Conservation (phyloP, 306 rosid genomes). For the Quercus glauca region DNA sequence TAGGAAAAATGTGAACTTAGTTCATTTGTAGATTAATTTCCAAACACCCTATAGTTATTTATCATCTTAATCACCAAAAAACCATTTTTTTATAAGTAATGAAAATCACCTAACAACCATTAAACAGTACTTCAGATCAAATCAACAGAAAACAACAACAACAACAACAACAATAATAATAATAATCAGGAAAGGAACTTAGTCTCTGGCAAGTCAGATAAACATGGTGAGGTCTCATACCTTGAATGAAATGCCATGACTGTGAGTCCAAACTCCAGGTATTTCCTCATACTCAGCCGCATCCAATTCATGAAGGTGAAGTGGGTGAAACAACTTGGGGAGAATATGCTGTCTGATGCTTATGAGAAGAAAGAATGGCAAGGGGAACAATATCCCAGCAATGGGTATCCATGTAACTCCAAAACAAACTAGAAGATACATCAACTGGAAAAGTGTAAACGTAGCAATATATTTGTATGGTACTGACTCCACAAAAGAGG, state of each 20-base stretch:
- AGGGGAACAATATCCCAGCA: constrained; percentile 81
- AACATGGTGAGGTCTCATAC: constrained; percentile 24
- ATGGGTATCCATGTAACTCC: constrained; percentile 88
- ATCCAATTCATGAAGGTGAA: constrained; percentile 63
- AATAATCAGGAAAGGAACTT: too few species aligned
- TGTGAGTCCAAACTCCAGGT: constrained; percentile 35
- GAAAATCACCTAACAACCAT: too few species aligned
- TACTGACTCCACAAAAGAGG: constrained; percentile 76
- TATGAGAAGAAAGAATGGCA: constrained; percentile 73
- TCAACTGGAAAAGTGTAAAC: constrained; percentile 67
- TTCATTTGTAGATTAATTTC: too few species aligned
- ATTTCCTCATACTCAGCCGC: constrained; percentile 85
- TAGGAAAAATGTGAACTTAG: too few species aligned
- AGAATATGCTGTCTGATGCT: constrained; percentile 65
- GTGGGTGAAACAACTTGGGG: constrained; percentile 58
- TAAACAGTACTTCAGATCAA: too few species aligned
- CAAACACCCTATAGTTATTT: too few species aligned
- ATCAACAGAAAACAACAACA: too few species aligned
- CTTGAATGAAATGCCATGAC: constrained; percentile 30
- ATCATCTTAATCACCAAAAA: too few species aligned
- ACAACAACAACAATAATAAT: too few species aligned
- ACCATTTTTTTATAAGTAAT: too few species aligned
- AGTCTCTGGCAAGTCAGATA: background rate
- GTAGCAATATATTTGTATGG: constrained; percentile 51
- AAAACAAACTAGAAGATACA: constrained; percentile 62